Conservation (phyloP, 371 early-diverging fungal genomes). For the Mortierella sp. region DNA sequence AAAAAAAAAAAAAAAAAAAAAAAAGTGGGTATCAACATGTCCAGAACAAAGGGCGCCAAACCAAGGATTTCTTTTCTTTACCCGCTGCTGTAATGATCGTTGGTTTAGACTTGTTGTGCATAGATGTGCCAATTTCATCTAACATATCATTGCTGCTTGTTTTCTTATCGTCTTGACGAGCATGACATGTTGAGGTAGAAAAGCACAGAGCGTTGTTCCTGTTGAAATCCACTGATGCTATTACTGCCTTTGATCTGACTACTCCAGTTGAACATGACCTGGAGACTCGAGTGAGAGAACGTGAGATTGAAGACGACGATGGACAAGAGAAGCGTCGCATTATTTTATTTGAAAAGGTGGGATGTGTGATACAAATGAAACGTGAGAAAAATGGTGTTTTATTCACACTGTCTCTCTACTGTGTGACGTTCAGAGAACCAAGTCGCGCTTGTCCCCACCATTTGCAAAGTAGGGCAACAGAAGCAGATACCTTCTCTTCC, state of each 20-base stretch:
- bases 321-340: conserved; percentile 22
- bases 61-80: not conserved
- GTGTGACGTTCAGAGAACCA: not conserved
- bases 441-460: not conserved
- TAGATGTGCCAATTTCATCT: conserved; percentile 15
- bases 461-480: too few relatives aligned
- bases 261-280: too few relatives aligned
- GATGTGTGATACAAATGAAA: not conserved
- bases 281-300: not conserved
- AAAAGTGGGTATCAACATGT: too few relatives aligned
- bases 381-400: not conserved
- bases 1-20: too few relatives aligned
- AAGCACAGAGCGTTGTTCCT: conserved; percentile 29
- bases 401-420: not conserved
- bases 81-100: conserved; percentile 38
- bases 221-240: conserved; percentile 1
- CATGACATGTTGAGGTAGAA: conserved; percentile 1
- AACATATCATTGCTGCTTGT: conserved; percentile 18
- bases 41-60: too few relatives aligned
- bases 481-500: too few relatives aligned
- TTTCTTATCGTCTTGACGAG: not conserved
- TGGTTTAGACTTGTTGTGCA: conserved; percentile 21
- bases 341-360: not conserved
- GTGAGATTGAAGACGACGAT: conserved; percentile 1
- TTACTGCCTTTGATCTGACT: not conserved